Evolutionary conservation across 106 monocot genomes (phyloP).

Genomic region (Dendrobium officinale): DNA sequence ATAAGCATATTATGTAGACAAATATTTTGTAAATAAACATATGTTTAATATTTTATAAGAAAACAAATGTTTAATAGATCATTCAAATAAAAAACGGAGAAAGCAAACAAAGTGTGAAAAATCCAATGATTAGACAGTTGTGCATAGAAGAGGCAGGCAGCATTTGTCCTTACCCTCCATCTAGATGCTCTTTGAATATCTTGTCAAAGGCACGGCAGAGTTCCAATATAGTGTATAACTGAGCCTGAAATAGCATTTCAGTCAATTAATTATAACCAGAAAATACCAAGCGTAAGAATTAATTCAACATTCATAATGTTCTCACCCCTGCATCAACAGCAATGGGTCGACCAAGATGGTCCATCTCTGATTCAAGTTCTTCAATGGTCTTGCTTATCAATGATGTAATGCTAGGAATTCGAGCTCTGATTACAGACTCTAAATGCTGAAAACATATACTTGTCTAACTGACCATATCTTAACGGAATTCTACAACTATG

Average conservation of each 20-base stretch:
- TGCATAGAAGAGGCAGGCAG: background rate
- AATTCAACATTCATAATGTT: background rate
- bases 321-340: conserved; percentile 54
- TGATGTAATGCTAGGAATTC: conserved; percentile 47
- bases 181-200: conserved; percentile 60
- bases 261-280: background rate
- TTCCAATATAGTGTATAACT: conserved; percentile 52
- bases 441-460: conserved; percentile 34
- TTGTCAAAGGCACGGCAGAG: conserved; percentile 61
- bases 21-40: background rate
- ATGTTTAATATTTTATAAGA: no score
- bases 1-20: background rate
- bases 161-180: conserved; percentile 42
- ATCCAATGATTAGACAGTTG: background rate
- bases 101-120: background rate
- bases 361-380: conserved; percentile 52
- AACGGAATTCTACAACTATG: background rate
- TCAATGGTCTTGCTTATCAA: conserved; percentile 56
- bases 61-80: background rate
- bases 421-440: conserved; percentile 46
- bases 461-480: background rate
- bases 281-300: background rate
- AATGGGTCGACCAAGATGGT: conserved; percentile 53
- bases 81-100: background rate
- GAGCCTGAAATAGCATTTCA: conserved; percentile 29